phyloP scores from a whole-genome alignment of 78 protist species.

The Protostelium mycophagum region DNA sequence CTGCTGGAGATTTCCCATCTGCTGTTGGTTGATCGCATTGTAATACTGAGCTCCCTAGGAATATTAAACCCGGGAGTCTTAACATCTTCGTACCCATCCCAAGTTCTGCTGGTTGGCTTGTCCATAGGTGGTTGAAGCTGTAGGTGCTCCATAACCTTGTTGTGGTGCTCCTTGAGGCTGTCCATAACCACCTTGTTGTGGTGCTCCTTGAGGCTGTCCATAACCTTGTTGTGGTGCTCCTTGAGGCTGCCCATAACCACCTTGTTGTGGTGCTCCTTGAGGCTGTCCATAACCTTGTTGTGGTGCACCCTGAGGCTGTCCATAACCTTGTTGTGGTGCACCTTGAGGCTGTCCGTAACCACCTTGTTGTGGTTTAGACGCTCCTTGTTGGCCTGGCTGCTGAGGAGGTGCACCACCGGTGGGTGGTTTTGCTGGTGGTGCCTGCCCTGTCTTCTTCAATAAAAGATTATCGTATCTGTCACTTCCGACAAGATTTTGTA shows the following conservation, averaged over 20 bases:
- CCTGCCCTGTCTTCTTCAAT: background rate
- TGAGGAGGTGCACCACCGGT: background rate
- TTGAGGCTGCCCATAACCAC: background rate
- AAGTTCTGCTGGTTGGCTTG: background rate
- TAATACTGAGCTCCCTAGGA: background rate
- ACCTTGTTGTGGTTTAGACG: background rate
- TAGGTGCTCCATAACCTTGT: background rate
- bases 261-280: background rate
- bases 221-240: background rate
- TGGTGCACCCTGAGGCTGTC: background rate
- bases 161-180: background rate
- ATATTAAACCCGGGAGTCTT: background rate
- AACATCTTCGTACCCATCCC: background rate
- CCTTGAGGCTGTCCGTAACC: background rate
- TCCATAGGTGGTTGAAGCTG: too few relatives aligned
- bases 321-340: background rate
- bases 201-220: background rate
- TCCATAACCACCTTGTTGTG: background rate
- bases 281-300: background rate
- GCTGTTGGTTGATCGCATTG: background rate
- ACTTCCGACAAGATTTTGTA: too few relatives aligned
- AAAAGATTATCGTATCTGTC: too few relatives aligned
- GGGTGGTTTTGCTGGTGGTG: background rate
- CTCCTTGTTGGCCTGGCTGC: background rate
- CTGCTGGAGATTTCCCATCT: background rate